Evolutionary conservation across 768 basidiomycete genomes (phyloP).

Genomic region (Collybia nuda): DNA sequence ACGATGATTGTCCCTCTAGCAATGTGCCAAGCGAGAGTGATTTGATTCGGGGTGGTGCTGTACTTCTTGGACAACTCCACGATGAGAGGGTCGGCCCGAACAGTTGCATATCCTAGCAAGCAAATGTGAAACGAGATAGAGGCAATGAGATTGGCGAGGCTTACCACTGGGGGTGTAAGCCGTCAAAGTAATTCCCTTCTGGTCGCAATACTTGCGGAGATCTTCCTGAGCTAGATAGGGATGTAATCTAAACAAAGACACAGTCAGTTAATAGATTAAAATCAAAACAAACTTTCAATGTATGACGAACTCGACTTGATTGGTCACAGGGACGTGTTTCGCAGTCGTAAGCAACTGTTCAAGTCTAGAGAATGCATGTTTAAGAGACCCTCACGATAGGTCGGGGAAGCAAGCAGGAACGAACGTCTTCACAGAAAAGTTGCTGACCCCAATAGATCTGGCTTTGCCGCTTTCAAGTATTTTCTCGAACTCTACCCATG

Average conservation of each 20-base stretch:
- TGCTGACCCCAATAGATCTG: constrained; percentile 56
- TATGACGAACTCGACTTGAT: constrained; percentile 43
- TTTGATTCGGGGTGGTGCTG: constrained; percentile 42
- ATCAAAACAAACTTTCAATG: too few relatives aligned
- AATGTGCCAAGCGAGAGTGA: constrained; percentile 53
- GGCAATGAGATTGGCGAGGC: background rate
- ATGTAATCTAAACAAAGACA: constrained; percentile 33
- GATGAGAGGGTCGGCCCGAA: constrained; percentile 46
- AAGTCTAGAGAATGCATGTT: constrained; percentile 22
- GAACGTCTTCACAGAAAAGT: constrained; percentile 58
- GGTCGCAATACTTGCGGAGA: constrained; percentile 43
- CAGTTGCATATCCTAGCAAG: constrained; percentile 35
- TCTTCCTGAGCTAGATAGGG: constrained; percentile 52
- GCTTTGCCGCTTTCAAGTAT: constrained; percentile 44
- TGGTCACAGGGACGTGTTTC: constrained; percentile 44
- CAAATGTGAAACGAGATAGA: background rate
- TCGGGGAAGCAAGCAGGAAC: constrained; percentile 6
- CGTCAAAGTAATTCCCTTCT: constrained; percentile 47
- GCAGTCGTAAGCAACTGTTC: constrained; percentile 39
- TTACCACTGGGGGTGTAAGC: constrained; percentile 51
- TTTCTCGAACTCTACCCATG: constrained; percentile 53
- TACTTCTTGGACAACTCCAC: constrained; percentile 46
- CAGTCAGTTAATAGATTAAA: too few relatives aligned
- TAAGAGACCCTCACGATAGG: background rate
- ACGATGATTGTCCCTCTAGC: constrained; percentile 41